Conservation (phyloP, 176 grass and related monocot genomes). For the Ampelocalamus luodianensis region DNA sequence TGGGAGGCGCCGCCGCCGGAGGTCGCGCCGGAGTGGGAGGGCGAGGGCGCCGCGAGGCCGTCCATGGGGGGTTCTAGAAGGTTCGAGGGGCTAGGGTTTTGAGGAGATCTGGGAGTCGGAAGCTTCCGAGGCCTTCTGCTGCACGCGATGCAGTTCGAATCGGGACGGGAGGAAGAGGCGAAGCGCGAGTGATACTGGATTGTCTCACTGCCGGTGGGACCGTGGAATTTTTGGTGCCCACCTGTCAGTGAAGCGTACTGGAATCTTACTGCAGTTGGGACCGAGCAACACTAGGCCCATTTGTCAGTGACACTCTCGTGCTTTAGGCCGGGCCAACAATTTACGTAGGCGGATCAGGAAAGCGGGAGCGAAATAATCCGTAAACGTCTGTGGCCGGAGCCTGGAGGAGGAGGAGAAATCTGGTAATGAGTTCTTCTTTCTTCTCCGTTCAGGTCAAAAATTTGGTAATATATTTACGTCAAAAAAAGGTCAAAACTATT, state of each 20-base stretch:
- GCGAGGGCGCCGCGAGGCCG: constrained; percentile 69
- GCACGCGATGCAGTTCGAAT: background rate
- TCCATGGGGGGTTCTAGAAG: constrained; percentile 67
- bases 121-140: background rate
- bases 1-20: constrained; percentile 78
- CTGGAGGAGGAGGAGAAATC: background rate
- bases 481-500: background rate
- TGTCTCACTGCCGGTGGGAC: background rate
- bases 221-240: background rate
- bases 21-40: constrained; percentile 80
- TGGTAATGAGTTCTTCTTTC: background rate
- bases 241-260: background rate
- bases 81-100: constrained; percentile 53
- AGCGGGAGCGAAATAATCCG: background rate
- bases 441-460: background rate
- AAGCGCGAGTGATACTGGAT: background rate
- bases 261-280: background rate
- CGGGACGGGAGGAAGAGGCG: background rate
- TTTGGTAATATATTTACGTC: no score
- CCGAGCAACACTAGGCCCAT: background rate
- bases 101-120: constrained; percentile 40
- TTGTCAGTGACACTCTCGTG: background rate
- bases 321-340: no score
- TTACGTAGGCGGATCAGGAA: background rate
- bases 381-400: no score